Evolutionary conservation across 2,329 filamentous ascomycete genomes (phyloP).

Genomic region (Epichloe brachyelytri): DNA sequence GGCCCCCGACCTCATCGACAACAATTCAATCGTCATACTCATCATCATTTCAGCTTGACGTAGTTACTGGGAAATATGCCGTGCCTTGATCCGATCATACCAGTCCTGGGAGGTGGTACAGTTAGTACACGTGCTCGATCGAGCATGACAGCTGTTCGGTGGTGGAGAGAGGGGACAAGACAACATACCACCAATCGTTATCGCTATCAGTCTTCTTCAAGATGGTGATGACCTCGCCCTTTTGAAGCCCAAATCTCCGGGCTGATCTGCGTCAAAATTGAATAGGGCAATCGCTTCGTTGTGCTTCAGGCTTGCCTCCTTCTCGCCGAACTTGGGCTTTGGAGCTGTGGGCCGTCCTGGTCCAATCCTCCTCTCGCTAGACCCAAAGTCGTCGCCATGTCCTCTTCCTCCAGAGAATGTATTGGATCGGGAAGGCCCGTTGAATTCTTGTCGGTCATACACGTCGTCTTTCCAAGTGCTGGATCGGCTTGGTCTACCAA

Average conservation of each 20-base stretch:
- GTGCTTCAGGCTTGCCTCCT: constrained; percentile 42
- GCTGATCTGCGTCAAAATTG: constrained; percentile 88
- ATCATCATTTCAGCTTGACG: constrained; percentile 49
- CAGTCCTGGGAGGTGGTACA: constrained; percentile 48
- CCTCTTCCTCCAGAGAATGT: constrained; percentile 32
- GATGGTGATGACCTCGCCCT: constrained; percentile 92
- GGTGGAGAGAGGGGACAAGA: background rate
- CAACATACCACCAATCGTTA: constrained; percentile 80
- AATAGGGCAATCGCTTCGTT: constrained; percentile 87
- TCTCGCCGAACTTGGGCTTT: constrained; percentile 65
- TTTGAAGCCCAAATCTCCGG: constrained; percentile 92
- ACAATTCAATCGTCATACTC: constrained; percentile 12
- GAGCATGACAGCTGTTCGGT: background rate
- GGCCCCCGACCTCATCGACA: background rate
- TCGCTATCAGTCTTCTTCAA: constrained; percentile 88
- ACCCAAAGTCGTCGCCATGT: constrained; percentile 34
- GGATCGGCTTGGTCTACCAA: constrained; percentile 46
- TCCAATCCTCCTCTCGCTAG: constrained; percentile 32
- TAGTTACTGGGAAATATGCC: constrained; percentile 89
- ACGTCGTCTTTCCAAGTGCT: constrained; percentile 65
- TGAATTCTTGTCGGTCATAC: constrained; percentile 47
- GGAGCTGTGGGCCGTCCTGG: constrained; percentile 74
- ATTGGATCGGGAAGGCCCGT: constrained; percentile 34
- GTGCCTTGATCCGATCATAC: constrained; percentile 68
- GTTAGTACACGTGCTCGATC: constrained; percentile 1